Evolutionary conservation across 1,284 basidiomycete genomes (phyloP), one percentile per base, ranked within the genome.

Genomic region (Earliella scabrosa): DNA sequence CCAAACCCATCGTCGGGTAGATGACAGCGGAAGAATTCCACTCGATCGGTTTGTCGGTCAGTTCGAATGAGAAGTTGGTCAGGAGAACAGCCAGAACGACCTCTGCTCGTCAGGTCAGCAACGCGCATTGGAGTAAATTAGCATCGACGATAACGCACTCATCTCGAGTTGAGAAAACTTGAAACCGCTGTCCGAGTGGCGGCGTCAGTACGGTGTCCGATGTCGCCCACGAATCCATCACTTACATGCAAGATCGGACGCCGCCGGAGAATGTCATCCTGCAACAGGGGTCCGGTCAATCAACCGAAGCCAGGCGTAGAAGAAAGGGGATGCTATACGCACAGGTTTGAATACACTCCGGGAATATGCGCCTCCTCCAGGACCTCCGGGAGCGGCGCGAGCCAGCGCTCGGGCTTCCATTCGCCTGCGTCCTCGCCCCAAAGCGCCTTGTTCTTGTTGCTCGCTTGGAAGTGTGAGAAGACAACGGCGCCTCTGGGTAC

Each of bases 211-310:
- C 6, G 7, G 13, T 31, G 13, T n/a, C n/a, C n/a, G n/a, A n/a
- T n/a, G n/a, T n/a, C 29, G 29, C 7, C 7, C 29, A 7, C 29
- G 29, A 31, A 31, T 31, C 29, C 29, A 13, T 31, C 21, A 61
- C 69, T 51, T 31, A 72, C 70, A 75, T 71, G 70, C 73, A 75
- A 3, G 68, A 54, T 18, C 72, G 56, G 38, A 62, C 60, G 4
- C 73, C 73, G 11, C 69, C 70, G 10, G 63, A 49, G 62, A 75
- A 75, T 6, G 70, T 71, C 66, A 73, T 66, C 40, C 72, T 75
- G 27, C 7, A 31, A 31, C 29, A 13, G 7, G 29, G 13, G 13
- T 31, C 29, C 29, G 29, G 21, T 3, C 26, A 26, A 9, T 16
- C 9, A 8, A 3, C 32, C 13, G 29, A 6, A 31, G 6, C 29